Base-by-base conservation (phyloP, 495 filamentous ascomycete species). In the Hypomontagnella submonticulosa region DNA sequence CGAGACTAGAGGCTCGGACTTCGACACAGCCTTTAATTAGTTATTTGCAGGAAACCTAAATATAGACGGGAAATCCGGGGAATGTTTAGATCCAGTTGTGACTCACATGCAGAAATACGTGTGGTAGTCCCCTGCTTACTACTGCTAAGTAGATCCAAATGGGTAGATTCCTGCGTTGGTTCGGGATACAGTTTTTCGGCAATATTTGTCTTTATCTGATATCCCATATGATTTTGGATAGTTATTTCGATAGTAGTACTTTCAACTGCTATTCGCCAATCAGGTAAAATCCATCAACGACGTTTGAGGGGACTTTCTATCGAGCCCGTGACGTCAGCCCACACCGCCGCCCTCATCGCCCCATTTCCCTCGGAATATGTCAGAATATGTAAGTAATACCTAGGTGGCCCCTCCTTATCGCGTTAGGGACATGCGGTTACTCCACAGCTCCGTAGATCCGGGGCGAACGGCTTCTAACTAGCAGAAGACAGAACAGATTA, bases 371-470 rank as follows among this genome's bases (percentile, higher is more conserved):
- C 23, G 4, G 11, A 27, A 27, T 27, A 27, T 27, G 23, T 18
- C 23, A 6, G 11, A 27, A 27, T 27, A 27, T 27, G 23, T 27
- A 27, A 27, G 23, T 27, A 27, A 27, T n/a, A n/a, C n/a, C n/a
- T n/a, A n/a, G n/a, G n/a, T n/a, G n/a, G n/a, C n/a, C n/a, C n/a
- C n/a, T n/a, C n/a, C n/a, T n/a, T n/a, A n/a, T 38, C n/a, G 36
- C 3, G 36, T 38, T 38, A 38, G 10, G n/a, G 2, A 38, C 18
- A 20, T 2, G 15, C 1, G 16, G 15, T 2, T 27, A 3, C 43
- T 54, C 56, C 50, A 66, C 63, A 51, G 63, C 50, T 51, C 56
- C 56, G 56, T 44, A 46, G 43, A 60, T 42, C 43, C 36, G 63
- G 63, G 56, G 63, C 43, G 42, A 27, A 42, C 42, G 32, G 52